These are phyloP conservation scores for Phytophthora uliginosa DNA, from an alignment of 352 stramenopile genomes.

Conservation along the genomic window DNA sequence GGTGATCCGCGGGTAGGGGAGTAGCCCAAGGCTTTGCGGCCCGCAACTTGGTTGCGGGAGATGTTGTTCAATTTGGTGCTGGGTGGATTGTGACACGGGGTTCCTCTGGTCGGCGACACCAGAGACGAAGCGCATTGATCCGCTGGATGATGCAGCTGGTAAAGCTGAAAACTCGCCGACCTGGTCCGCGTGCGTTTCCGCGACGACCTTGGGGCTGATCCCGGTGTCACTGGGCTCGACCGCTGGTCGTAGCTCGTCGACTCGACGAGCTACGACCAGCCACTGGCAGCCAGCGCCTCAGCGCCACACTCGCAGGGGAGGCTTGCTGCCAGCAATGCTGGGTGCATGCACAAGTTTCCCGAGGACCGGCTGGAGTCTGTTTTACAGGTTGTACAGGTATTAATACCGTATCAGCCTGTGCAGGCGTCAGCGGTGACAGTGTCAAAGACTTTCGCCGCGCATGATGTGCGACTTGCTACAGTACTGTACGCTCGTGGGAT, in stretches of 20 bases:
- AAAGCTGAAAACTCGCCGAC: constrained; percentile 1
- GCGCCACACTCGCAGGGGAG: background rate
- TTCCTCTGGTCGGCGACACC: constrained; percentile 24
- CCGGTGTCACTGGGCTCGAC: background rate
- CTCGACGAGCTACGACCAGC: background rate
- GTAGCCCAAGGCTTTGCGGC: constrained; percentile 17
- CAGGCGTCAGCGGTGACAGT: constrained; percentile 4
- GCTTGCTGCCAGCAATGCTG: background rate
- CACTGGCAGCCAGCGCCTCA: background rate
- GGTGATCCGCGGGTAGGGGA: constrained; percentile 17
- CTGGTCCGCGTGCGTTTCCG: constrained; percentile 17
- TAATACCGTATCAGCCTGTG: constrained; percentile 6
- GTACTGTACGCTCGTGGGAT: too few species aligned
- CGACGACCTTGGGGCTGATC: background rate
- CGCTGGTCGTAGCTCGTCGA: too few species aligned
- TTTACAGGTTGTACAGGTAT: background rate
- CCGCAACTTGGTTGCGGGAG: background rate
- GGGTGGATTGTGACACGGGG: background rate
- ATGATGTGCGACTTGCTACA: background rate
- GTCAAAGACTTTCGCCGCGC: background rate
- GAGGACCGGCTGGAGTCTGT: background rate
- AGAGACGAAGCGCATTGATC: constrained; percentile 8
- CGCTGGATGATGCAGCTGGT: constrained; percentile 1
- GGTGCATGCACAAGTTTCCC: background rate
- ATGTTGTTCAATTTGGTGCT: background rate